Base-by-base conservation (phyloP, 495 filamentous ascomycete genomes). In the Neurospora tetraspora region DNA sequence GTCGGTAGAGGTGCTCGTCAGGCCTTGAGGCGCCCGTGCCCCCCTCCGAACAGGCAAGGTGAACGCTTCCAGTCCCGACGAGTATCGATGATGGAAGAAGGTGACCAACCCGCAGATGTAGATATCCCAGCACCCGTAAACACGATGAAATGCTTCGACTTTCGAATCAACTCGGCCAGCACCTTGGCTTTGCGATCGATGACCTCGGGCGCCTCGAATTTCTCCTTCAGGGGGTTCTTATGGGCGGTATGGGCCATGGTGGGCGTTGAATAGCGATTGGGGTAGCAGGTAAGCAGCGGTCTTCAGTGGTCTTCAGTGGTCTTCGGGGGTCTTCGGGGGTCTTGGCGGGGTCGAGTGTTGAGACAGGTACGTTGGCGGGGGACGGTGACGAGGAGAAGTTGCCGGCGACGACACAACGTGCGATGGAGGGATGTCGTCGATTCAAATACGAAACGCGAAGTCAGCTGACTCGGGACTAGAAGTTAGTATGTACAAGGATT, bases 41-140 rank as follows among this genome's bases (percentile, higher is more conserved):
- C 37, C 16, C 38, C 20, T 14, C 45, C 47, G 5, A 59, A 6
- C 20, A 27, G 47, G 11, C 20, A 53, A 23, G 4, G 10, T 53
- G 20, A 2, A 14, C 45, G 20, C 20, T 23, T 1, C n/a, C 0
- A 53, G 10, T 27, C 20, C 23, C 5, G 11, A 59, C 20, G 20
- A 27, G 47, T 27, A 31, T 23, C 45, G 8, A 59, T 36, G 16
- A 53, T 75, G 73, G 3, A 31, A 14, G 11, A 59, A 59, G 14
- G 47, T 1, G 11, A 59, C 47, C 0, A 38, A 80, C 82, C 82
- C n/a, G 83, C 81, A 14, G 82, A 85, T 6, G 83, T 84, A 4
- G 84, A 85, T 23, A 85, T 73, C 5, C 84, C 83, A 0, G 84
- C 84, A 11, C 81, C 83, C 0, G 85, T 86, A 45, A 84, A 86